Percentiles rank a stretch among this genome's conserved stretches.
Conservation (phyloP, 2,329 filamentous ascomycete genomes). For the Hypoxylon sp. region DNA sequence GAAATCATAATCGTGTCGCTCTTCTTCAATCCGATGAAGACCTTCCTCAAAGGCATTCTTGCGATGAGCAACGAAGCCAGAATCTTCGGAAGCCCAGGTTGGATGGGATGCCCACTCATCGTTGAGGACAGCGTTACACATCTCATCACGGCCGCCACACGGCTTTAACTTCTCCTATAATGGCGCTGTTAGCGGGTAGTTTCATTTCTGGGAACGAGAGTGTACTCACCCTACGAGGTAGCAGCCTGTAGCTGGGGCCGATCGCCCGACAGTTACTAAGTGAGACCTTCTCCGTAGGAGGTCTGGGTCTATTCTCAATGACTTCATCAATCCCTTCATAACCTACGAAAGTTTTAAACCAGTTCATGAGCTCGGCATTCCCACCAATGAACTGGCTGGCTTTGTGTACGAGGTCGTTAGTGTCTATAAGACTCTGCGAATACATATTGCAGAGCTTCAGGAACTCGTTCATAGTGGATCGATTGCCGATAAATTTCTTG, state of each 20-base stretch:
- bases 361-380: slow-evolving; percentile 89
- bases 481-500: slow-evolving; percentile 95
- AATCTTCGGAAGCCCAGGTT: slow-evolving; percentile 98
- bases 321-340: slow-evolving; percentile 83
- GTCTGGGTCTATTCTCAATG: slow-evolving; percentile 82
- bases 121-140: slow-evolving; percentile 93
- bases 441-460: slow-evolving; percentile 97
- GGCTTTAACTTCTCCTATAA: slow-evolving; percentile 84
- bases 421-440: slow-evolving; percentile 92
- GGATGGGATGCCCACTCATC: slow-evolving; percentile 99
- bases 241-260: slow-evolving; percentile 92
- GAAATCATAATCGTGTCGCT: slow-evolving; percentile 98
- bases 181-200: slow-evolving; percentile 2
- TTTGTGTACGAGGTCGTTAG: slow-evolving; percentile 84
- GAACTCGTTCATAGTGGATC: slow-evolving; percentile 94
- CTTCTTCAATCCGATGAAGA: slow-evolving; percentile 95
- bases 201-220: slow-evolving; percentile 1
- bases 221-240: slow-evolving; percentile 80
- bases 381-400: slow-evolving; percentile 88
- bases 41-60: slow-evolving; percentile 97
- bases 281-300: slow-evolving; percentile 86
- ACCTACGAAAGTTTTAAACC: slow-evolving; percentile 87
- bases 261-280: slow-evolving; percentile 96
- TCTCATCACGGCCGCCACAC: slow-evolving; percentile 93
- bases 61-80: slow-evolving; percentile 95